These are phyloP conservation scores for Collybia sordida DNA, from an alignment of 768 basidiomycete genomes.

Conservation along the genomic window DNA sequence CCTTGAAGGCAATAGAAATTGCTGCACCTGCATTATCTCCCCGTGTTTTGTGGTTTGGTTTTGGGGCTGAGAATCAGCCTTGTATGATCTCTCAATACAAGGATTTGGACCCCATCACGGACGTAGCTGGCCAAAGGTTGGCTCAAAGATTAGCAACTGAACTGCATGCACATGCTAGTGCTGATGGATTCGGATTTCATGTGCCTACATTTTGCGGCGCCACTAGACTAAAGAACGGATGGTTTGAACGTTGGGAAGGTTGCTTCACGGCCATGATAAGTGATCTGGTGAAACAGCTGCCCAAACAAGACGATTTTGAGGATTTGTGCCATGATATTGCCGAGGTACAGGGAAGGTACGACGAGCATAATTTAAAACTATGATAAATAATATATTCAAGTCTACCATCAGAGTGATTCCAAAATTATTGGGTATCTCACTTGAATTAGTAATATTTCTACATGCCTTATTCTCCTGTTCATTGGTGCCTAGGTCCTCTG, in stretches of 20 bases:
- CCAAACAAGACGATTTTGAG: slow-evolving; percentile 36
- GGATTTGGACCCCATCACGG: slow-evolving; percentile 47
- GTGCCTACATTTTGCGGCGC: slow-evolving; percentile 78
- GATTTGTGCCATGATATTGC: slow-evolving; percentile 53
- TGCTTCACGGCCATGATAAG: slow-evolving; percentile 65
- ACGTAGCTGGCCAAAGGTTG: slow-evolving; percentile 44
- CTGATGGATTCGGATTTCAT: slow-evolving; percentile 64
- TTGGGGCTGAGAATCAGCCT: slow-evolving; percentile 41
- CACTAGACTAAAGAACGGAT: slow-evolving; percentile 70
- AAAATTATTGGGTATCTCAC: slow-evolving; percentile 48
- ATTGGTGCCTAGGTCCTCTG: slow-evolving; percentile 36
- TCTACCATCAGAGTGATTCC: slow-evolving; percentile 63
- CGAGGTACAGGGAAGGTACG: slow-evolving; percentile 47
- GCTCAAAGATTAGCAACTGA: slow-evolving; percentile 66
- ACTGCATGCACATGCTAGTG: slow-evolving; percentile 56
- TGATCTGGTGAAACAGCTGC: slow-evolving; percentile 51
- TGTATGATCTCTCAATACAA: slow-evolving; percentile 80
- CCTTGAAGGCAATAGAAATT: slow-evolving; percentile 57
- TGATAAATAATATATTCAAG: background rate
- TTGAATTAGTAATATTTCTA: background rate
- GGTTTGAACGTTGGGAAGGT: slow-evolving; percentile 69
- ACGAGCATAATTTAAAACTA: background rate
- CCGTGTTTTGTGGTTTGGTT: slow-evolving; percentile 48
- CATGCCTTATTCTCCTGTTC: background rate
- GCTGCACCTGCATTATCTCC: slow-evolving; percentile 75